Conservation (phyloP, 2,329 filamentous ascomycete species). For the Fusarium sp. region DNA sequence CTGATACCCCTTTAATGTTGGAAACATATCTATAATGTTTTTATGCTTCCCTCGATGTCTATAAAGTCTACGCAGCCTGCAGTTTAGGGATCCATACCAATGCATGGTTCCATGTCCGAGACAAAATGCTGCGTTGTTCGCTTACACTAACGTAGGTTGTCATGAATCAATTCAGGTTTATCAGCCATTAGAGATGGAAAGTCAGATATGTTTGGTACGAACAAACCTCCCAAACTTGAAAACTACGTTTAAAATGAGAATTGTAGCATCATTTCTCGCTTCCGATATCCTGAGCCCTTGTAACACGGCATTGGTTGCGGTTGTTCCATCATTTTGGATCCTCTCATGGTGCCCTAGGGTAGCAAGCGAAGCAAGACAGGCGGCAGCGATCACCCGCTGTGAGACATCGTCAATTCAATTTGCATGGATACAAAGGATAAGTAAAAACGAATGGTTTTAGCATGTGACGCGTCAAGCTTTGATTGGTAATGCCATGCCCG, state of each 20-base stretch:
- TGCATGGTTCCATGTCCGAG: not conserved
- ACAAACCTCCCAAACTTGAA: not conserved
- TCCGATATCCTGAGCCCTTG: not conserved
- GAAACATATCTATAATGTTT: not conserved
- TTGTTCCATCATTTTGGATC: too few species aligned
- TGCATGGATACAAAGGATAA: not conserved
- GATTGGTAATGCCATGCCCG: not conserved
- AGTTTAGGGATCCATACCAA: not conserved
- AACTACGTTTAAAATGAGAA: not conserved
- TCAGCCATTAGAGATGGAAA: not conserved
- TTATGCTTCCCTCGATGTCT: not conserved
- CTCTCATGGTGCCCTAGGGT: not conserved
- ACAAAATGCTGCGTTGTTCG: not conserved
- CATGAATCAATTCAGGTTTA: not conserved
- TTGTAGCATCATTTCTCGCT: not conserved
- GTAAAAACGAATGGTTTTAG: not conserved
- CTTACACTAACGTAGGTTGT: not conserved
- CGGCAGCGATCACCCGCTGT: not conserved
- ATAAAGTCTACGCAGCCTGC: not conserved
- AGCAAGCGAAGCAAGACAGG: not conserved
- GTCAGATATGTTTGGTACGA: not conserved
- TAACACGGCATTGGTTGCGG: not conserved
- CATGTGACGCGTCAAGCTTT: not conserved
- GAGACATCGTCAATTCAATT: not conserved
- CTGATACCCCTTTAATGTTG: conserved; percentile 38